Evolutionary conservation across 768 basidiomycete genomes (phyloP), one percentile per base, ranked within the genome.

Genomic region (Tricholoma saponaceum): DNA sequence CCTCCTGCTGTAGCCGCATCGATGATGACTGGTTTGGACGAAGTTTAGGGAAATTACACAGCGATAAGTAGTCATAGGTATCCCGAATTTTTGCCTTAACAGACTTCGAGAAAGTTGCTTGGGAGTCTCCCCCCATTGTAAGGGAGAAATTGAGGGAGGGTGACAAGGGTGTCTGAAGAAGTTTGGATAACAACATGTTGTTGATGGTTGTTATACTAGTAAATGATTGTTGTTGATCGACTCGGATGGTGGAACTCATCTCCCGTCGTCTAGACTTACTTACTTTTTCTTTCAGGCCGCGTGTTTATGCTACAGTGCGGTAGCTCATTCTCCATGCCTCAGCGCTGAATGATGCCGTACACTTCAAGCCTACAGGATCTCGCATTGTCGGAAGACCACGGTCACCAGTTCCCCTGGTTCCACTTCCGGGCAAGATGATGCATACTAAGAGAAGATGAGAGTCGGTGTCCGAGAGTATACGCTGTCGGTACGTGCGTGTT

Each of bases 311-410:
- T 8, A 46, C 4, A 23, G 83, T 83, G 85, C 80, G 89, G 52
- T 82, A 79, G 43, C 78, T 90, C 25, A 78, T 74, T 20, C 79
- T 92, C 5, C 90, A 92, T 61, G 76, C 83, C 18, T 91, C 90
- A 33, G 90, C 90, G 0, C 83, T 92, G 58, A 90, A 79, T 62
- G 83, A 91, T 69, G 72, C 76, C 16, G 20, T 92, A 88, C 72
- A 90, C 86, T 0, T 58, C 78, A 1, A 82, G 83, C 35, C 73
- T 92, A 37, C 67, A 68, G 49, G 86, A 85, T 58, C 74, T 87
- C 44, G 71, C 76, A 0, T 64, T 73, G 43, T 58, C 71, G 9
- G 74, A 75, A 59, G 67, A 69, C 32, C 65, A 70, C 30, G 58
- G 2, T 9, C n/a, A n/a, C n/a, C n/a, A 43, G 8, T 43, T 20